These are phyloP conservation scores for Yamadazyma membranifaciens DNA, from an alignment of 1,139 yeast species.

Conservation along the genomic window DNA sequence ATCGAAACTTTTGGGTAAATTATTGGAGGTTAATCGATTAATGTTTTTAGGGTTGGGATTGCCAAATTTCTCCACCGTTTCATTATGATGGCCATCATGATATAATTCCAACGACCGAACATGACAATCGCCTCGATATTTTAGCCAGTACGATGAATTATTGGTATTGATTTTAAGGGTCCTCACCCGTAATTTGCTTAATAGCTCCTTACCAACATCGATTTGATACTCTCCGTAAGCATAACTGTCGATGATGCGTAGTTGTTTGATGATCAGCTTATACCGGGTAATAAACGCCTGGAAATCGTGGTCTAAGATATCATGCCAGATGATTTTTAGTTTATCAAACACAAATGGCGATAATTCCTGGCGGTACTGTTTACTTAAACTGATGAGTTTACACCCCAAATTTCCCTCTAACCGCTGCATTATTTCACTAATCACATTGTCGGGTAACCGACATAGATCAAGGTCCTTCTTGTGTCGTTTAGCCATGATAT, in stretches of 20 bases:
- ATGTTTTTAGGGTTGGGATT: slow-evolving; percentile 21
- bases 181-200: slow-evolving; percentile 21
- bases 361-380: slow-evolving; percentile 20
- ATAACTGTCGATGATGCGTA: slow-evolving; percentile 33
- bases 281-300: slow-evolving; percentile 12
- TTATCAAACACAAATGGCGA: slow-evolving; percentile 22
- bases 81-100: slow-evolving; percentile 23
- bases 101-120: slow-evolving; percentile 26
- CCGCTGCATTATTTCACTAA: slow-evolving; percentile 21
- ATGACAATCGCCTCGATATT: slow-evolving; percentile 25
- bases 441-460: slow-evolving; percentile 15
- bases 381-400: slow-evolving; percentile 22
- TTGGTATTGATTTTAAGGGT: slow-evolving; percentile 30
- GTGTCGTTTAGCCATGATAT: not conserved
- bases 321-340: slow-evolving; percentile 32
- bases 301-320: slow-evolving; percentile 18
- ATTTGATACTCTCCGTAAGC: slow-evolving; percentile 45
- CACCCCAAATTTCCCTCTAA: slow-evolving; percentile 24
- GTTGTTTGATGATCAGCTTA: slow-evolving; percentile 14
- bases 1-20: slow-evolving; percentile 28
- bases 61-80: slow-evolving; percentile 16
- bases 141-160: slow-evolving; percentile 44
- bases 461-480: not conserved
- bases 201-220: slow-evolving; percentile 25
- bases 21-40: slow-evolving; percentile 10